phyloP scores from a whole-genome alignment of 352 stramenopile genomes.

The Globisporangium radiosum region DNA sequence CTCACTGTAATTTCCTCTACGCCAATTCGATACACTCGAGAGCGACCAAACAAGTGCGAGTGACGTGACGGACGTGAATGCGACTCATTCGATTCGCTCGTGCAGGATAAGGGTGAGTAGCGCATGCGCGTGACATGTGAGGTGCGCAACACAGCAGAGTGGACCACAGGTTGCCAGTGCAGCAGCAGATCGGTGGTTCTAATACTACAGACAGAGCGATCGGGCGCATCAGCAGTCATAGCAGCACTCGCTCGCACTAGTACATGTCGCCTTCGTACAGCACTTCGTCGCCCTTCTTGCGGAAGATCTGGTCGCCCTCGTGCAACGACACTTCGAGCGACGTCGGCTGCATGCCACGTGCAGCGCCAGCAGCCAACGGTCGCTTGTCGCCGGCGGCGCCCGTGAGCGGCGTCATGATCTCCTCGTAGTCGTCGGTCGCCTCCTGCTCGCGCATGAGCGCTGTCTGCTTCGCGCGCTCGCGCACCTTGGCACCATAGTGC shows the following conservation, averaged over 20 bases:
- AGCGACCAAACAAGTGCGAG: too few species aligned
- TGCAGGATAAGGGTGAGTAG: too few species aligned
- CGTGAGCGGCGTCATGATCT: constrained; percentile 88
- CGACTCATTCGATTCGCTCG: too few species aligned
- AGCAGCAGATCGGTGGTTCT: not conserved
- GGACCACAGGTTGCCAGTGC: too few species aligned
- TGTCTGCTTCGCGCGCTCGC: constrained; percentile 72
- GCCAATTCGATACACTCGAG: too few species aligned
- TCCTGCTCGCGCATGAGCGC: constrained; percentile 85
- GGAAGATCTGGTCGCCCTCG: constrained; percentile 86
- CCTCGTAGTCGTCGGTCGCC: constrained; percentile 85
- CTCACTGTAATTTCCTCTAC: too few species aligned
- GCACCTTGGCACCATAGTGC: constrained; percentile 80
- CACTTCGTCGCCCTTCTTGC: constrained; percentile 75
- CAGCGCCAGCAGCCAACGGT: constrained; percentile 33
- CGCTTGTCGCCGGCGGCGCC: constrained; percentile 48
- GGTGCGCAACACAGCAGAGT: too few species aligned
- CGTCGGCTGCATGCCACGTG: constrained; percentile 55
- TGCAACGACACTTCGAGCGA: constrained; percentile 78
- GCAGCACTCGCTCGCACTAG: constrained; percentile 21
- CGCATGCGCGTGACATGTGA: too few species aligned
- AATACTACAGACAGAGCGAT: too few species aligned
- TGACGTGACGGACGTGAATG: too few species aligned
- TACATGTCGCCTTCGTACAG: constrained; percentile 89
- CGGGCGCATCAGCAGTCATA: too few species aligned